These are phyloP conservation scores for Penstemon barbatus DNA, from an alignment of 257 asterid species.

Conservation along the genomic window DNA sequence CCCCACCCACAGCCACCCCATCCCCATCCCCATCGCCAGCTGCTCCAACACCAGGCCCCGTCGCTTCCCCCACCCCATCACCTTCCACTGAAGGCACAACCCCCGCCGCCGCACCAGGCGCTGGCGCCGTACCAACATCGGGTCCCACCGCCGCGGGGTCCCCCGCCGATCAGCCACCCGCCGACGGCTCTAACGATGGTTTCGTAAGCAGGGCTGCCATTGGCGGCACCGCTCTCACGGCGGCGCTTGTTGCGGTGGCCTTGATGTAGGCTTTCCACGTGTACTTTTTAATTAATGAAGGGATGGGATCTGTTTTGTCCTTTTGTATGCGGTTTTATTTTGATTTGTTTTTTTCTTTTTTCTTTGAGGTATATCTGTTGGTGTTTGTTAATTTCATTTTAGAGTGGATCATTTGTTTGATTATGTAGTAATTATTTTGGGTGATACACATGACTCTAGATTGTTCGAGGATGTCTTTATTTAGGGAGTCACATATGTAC, in stretches of 20 bases:
- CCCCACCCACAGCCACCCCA: conserved; percentile 45
- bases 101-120: conserved; percentile 9
- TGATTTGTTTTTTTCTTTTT: not conserved
- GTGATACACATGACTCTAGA: conserved; percentile 23
- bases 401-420: conserved; percentile 29
- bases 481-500: conserved; percentile 32
- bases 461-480: not conserved
- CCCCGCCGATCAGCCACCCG: conserved; percentile 42
- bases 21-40: conserved; percentile 29
- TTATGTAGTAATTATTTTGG: conserved; percentile 15
- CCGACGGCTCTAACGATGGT: conserved; percentile 40
- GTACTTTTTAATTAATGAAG: conserved; percentile 16
- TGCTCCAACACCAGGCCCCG: conserved; percentile 31
- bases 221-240: conserved; percentile 61
- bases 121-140: conserved; percentile 19
- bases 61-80: conserved; percentile 31
- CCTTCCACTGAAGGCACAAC: not conserved
- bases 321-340: conserved; percentile 27
- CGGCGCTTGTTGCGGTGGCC: conserved; percentile 56
- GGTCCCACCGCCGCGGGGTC: conserved; percentile 34
- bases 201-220: conserved; percentile 49
- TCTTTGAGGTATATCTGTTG: conserved; percentile 11
- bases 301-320: conserved; percentile 39
- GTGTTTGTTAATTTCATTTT: conserved; percentile 28
- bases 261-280: conserved; percentile 50